Conservation (phyloP, 768 basidiomycete genomes). For the Rhodosporidiobolus sp. region DNA sequence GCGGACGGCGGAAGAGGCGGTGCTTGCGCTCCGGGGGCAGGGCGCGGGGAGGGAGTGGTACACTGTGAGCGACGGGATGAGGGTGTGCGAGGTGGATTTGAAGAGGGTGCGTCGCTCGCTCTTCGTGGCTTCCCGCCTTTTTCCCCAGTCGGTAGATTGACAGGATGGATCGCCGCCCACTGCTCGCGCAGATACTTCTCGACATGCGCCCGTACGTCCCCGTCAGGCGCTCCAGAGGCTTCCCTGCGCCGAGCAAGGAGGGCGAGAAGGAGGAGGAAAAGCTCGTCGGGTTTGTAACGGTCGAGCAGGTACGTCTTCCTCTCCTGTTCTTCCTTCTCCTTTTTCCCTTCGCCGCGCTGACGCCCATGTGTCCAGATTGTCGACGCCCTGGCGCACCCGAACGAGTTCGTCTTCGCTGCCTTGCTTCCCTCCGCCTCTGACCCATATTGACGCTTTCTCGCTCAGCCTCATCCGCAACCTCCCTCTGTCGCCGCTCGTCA, state of each 20-base stretch:
- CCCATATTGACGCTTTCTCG: background rate
- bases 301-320: slow-evolving; percentile 20
- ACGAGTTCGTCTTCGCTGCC: background rate
- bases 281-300: slow-evolving; percentile 1
- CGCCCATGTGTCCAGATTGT: background rate
- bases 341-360: background rate
- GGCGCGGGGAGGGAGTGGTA: slow-evolving; percentile 4
- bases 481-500: background rate
- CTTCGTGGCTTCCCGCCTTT: too few relatives aligned
- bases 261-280: background rate
- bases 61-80: slow-evolving; percentile 2
- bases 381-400: background rate
- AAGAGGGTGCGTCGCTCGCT: slow-evolving; percentile 4
- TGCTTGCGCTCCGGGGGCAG: background rate
- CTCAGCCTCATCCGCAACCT: slow-evolving; percentile 14
- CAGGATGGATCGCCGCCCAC: background rate
- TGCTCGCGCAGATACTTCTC: background rate
- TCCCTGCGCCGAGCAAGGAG: too few relatives aligned
- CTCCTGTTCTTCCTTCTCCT: background rate
- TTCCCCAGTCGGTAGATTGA: too few relatives aligned
- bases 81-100: slow-evolving; percentile 21
- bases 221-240: slow-evolving; percentile 1
- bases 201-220: background rate
- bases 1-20: background rate
- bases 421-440: too few relatives aligned